Conservation (phyloP, 352 stramenopile species). For the Globisporangium rhizosaccharum region DNA sequence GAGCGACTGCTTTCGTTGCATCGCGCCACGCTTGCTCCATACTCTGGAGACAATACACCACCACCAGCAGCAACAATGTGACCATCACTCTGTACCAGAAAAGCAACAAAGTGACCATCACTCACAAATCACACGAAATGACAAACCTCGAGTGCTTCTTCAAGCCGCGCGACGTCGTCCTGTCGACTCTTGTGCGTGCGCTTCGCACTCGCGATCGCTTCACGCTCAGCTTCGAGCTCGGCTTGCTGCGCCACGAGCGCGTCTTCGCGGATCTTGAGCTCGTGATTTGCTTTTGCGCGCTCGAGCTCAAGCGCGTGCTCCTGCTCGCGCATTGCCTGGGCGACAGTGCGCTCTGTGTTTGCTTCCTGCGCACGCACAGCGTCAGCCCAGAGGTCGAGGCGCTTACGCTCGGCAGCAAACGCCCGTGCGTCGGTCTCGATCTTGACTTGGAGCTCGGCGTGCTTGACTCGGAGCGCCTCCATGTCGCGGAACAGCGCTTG, state of each 20-base stretch:
- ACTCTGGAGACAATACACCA: neutral
- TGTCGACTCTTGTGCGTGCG: conserved; percentile 4
- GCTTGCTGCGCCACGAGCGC: conserved; percentile 26
- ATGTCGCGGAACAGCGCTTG: conserved; percentile 65
- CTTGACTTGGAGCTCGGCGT: conserved; percentile 45
- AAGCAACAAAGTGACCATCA: neutral
- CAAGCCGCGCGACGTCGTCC: conserved; percentile 9
- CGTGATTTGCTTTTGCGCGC: conserved; percentile 20
- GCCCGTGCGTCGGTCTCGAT: conserved; percentile 39
- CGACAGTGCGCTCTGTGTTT: conserved; percentile 36
- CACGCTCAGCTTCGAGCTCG: conserved; percentile 7
- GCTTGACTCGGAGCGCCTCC: conserved; percentile 48
- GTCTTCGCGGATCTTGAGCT: conserved; percentile 26
- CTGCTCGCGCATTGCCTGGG: conserved; percentile 38
- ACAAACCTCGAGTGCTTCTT: conserved; percentile 11
- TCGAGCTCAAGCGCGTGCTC: conserved; percentile 45
- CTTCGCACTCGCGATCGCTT: conserved; percentile 8
- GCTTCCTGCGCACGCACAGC: conserved; percentile 36
- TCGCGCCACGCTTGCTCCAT: conserved; percentile 9
- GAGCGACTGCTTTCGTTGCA: neutral
- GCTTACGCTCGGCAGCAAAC: conserved; percentile 38
- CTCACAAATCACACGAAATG: neutral
- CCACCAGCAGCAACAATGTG: neutral
- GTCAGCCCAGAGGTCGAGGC: conserved; percentile 42
- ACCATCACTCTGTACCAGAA: neutral